phyloP scores from a whole-genome alignment of 306 rosid species.

The Dryas octopetala region DNA sequence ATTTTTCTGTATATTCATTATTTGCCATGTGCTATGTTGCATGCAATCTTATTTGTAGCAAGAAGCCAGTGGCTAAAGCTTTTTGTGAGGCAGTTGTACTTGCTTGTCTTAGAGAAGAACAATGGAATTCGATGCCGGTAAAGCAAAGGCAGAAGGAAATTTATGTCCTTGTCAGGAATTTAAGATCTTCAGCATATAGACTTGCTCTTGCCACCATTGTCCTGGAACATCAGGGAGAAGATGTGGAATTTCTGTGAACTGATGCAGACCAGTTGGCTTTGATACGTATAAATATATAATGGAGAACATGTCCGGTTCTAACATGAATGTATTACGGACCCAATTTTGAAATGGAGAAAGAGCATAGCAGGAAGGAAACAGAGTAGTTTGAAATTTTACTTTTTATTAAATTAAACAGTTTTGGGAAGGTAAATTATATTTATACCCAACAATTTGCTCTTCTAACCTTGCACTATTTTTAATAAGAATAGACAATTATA shows the following conservation, averaged over 20 bases:
- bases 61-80: constrained; percentile 66
- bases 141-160: constrained; percentile 61
- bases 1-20: not conserved
- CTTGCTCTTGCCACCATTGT: constrained; percentile 75
- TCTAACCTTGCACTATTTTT: too few relatives aligned
- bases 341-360: not conserved
- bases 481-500: too few relatives aligned
- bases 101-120: constrained; percentile 58
- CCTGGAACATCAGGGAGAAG: constrained; percentile 63
- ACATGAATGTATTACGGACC: not conserved
- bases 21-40: not conserved
- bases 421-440: too few relatives aligned
- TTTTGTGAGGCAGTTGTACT: constrained; percentile 67
- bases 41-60: constrained; percentile 49
- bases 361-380: not conserved
- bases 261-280: not conserved
- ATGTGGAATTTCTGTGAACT: constrained; percentile 46
- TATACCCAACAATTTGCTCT: too few relatives aligned
- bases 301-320: not conserved
- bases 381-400: not conserved
- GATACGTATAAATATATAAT: not conserved
- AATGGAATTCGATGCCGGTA: constrained; percentile 46
- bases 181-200: constrained; percentile 68
- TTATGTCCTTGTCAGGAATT: constrained; percentile 72
- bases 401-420: too few relatives aligned